Percentiles rank a stretch among this genome's conserved stretches.
Evolutionary conservation across 2,329 filamentous ascomycete genomes (phyloP).

Genomic region (Fusarium succisae): DNA sequence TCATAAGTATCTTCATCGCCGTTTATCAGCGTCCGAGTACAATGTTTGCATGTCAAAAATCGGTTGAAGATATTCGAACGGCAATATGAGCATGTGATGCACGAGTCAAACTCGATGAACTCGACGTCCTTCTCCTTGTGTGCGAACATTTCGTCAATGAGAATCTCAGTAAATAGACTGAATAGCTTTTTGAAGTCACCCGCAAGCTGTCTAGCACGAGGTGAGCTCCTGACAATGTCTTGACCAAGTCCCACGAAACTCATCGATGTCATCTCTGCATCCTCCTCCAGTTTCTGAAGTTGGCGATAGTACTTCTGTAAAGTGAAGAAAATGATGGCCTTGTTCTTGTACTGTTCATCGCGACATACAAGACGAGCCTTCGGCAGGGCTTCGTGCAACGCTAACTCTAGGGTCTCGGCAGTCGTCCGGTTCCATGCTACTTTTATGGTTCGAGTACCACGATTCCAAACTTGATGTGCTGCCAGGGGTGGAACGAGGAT

Average conservation of each 20-base stretch:
- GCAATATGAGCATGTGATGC: conserved; percentile 95
- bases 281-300: conserved; percentile 63
- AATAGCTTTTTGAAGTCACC: conserved; percentile 87
- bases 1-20: conserved; percentile 89
- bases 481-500: conserved; percentile 93
- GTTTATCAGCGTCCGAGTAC: conserved; percentile 71
- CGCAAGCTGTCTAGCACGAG: conserved; percentile 72
- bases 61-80: conserved; percentile 96
- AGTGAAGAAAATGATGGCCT: conserved; percentile 91
- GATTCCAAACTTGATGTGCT: conserved; percentile 98
- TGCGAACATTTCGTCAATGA: conserved; percentile 88
- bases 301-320: conserved; percentile 80
- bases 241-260: conserved; percentile 59
- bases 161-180: conserved; percentile 76
- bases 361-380: conserved; percentile 91
- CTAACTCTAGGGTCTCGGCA: conserved; percentile 87
- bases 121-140: conserved; percentile 77
- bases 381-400: conserved; percentile 85
- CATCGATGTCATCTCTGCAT: conserved; percentile 56
- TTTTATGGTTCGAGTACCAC: conserved; percentile 95
- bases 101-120: conserved; percentile 83
- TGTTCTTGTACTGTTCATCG: conserved; percentile 99
- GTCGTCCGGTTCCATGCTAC: conserved; percentile 98
- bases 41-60: conserved; percentile 91
- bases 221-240: conserved; percentile 53